Base-by-base conservation (phyloP, 176 grass and related monocot genomes). In the Lolium perenne region DNA sequence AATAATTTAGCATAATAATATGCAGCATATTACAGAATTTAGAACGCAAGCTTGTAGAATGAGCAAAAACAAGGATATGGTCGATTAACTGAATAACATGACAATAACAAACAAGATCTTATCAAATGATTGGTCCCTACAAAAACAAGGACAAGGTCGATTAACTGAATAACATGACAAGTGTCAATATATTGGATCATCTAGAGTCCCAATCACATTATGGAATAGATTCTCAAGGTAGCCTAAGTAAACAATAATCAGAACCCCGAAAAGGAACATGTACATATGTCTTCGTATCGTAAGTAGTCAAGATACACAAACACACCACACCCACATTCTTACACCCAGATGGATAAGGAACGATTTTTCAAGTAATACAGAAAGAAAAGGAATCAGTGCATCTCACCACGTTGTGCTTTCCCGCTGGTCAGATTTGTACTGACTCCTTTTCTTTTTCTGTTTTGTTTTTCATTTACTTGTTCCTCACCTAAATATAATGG, bases 381-480 rank as follows among this genome's bases (percentile, higher is more conserved):
- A 83, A 67, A 87, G 89, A 91, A 91, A 91, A 91, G 85, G 82
- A 91, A 91, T 81, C 85, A 81, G 60, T 70, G 77, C 76, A 91
- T 58, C 89, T 91, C 89, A 91, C 89, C 89, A 87, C 81, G 38
- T 77, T 88, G 85, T 71, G 89, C 89, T 91, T 91, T 91, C 85
- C 85, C 81, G 89, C 81, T 84, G 81, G 81, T 91, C 69, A 91
- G 85, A 82, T 91, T 32, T 91, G 89, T 91, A 91, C 82, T 88
- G 89, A 91, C 85, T 71, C 89, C 85, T 91, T 91, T 91, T 91
- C 85, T 91, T 91, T 91, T 91, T 91, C 89, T 88, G 89, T 91
- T 91, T 91, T 84, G 85, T 91, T 91, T 91, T 91, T 91, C 89
- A 87, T 90, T 90, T 81, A 91, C 89, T 88, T 88, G 89, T 91